Evolutionary conservation across 257 asterid genomes (phyloP).

Genomic region (Forsythia viridissima): DNA sequence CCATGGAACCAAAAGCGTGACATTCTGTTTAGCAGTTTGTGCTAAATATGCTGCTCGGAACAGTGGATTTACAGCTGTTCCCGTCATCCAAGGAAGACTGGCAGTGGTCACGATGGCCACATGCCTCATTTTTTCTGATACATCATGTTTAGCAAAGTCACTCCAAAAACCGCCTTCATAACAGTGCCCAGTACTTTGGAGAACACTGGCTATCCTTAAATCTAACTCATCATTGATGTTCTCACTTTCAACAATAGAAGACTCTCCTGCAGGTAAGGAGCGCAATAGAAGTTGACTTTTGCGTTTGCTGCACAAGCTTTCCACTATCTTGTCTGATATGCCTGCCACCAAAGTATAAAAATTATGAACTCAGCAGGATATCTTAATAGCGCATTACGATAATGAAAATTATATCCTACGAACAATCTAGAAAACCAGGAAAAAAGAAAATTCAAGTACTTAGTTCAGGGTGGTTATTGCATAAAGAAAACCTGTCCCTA

Average conservation of each 20-base stretch:
- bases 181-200: constrained; percentile 90
- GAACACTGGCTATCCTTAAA: constrained; percentile 88
- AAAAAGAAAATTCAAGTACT: not conserved
- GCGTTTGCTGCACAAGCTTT: constrained; percentile 84
- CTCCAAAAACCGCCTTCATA: constrained; percentile 92
- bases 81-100: constrained; percentile 99
- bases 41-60: constrained; percentile 98
- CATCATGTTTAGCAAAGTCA: constrained; percentile 51
- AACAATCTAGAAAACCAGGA: not conserved
- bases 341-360: constrained; percentile 48
- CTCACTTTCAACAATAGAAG: constrained; percentile 68
- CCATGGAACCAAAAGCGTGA: constrained; percentile 97
- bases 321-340: constrained; percentile 90
- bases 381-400: not conserved
- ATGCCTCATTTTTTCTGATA: constrained; percentile 69
- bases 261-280: constrained; percentile 68
- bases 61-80: constrained; percentile 96
- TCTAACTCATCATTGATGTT: constrained; percentile 72
- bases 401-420: not conserved
- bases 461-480: not conserved
- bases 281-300: constrained; percentile 61
- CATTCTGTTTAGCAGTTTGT: constrained; percentile 78
- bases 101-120: constrained; percentile 98
- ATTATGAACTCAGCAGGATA: constrained; percentile 18
- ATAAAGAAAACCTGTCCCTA: not conserved